phyloP scores from a whole-genome alignment of 2,329 filamentous ascomycete species.

The Neoarthrinium moseri region DNA sequence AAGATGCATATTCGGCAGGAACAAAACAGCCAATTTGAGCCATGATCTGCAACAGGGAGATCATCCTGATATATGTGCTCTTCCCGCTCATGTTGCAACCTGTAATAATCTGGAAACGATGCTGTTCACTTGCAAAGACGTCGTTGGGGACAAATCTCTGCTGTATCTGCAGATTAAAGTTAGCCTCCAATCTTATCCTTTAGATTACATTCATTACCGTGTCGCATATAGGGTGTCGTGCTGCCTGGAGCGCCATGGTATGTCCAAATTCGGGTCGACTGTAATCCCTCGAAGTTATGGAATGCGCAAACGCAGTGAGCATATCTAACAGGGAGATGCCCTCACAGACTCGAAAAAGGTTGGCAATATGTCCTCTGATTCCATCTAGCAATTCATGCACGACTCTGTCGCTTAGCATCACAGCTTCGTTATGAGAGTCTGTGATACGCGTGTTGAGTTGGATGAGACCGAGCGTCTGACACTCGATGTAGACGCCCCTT shows the following conservation, averaged over 20 bases:
- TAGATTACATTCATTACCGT: constrained; percentile 39
- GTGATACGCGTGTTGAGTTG: constrained; percentile 77
- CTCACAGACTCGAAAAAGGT: constrained; percentile 82
- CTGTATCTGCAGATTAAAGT: constrained; percentile 37
- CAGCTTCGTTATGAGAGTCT: constrained; percentile 79
- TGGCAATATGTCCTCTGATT: constrained; percentile 70
- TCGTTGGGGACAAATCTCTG: constrained; percentile 83
- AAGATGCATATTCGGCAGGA: constrained; percentile 78
- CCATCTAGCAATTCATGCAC: constrained; percentile 69
- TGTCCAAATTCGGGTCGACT: constrained; percentile 67
- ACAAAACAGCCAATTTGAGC: constrained; percentile 91
- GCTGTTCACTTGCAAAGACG: constrained; percentile 77
- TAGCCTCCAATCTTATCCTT: not conserved
- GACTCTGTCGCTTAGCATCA: constrained; percentile 77
- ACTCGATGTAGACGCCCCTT: constrained; percentile 77
- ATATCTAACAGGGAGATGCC: constrained; percentile 86
- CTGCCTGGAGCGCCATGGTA: constrained; percentile 69
- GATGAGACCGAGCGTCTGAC: constrained; percentile 80
- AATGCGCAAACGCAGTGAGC: constrained; percentile 72
- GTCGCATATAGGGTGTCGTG: constrained; percentile 77
- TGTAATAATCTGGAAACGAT: constrained; percentile 88
- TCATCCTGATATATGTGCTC: constrained; percentile 86
- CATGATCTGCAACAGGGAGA: constrained; percentile 87
- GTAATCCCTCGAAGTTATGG: constrained; percentile 61
- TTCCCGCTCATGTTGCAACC: constrained; percentile 99